These are phyloP conservation scores for Quercus engelmannii DNA, from an alignment of 306 rosid species.

Conservation along the genomic window DNA sequence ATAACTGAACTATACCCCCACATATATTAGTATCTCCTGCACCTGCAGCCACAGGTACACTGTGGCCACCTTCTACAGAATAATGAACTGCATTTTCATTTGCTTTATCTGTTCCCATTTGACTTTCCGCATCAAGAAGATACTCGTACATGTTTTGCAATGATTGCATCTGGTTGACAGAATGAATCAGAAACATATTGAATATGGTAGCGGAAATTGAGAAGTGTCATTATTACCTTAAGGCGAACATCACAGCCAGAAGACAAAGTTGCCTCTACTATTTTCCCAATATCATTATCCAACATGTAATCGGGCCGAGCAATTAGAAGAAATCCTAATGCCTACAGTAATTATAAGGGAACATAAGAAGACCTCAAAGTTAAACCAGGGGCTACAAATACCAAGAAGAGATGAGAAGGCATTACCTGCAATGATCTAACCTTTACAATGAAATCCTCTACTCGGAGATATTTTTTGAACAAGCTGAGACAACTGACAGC, in stretches of 20 bases:
- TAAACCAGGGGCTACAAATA: conserved; percentile 3
- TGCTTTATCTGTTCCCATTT: conserved; percentile 64
- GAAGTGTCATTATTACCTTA: conserved; percentile 51
- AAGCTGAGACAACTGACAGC: conserved; percentile 54
- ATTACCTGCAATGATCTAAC: conserved; percentile 88
- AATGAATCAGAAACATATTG: conserved; percentile 30
- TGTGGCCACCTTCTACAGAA: conserved; percentile 59
- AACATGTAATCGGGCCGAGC: conserved; percentile 95
- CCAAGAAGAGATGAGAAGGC: conserved; percentile 10
- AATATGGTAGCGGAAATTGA: conserved; percentile 7
- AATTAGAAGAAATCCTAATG: conserved; percentile 84
- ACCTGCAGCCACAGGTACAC: conserved; percentile 98
- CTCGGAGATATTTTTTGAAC: conserved; percentile 64
- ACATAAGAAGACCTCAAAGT: conserved; percentile 24
- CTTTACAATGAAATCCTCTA: conserved; percentile 65
- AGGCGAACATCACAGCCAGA: conserved; percentile 67
- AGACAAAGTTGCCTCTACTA: conserved; percentile 62
- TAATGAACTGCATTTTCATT: conserved; percentile 35
- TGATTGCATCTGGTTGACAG: conserved; percentile 76
- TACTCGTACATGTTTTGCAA: conserved; percentile 89
- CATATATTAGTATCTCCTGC: conserved; percentile 99
- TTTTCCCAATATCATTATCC: conserved; percentile 77
- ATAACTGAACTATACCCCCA: conserved; percentile 93
- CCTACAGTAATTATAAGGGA: conserved; percentile 55
- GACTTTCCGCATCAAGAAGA: conserved; percentile 91